A percentile compares a stretch with the other conserved stretches of the same genome.
Conservation (phyloP, 176 grass and related monocot species). For the Carex pumila region DNA sequence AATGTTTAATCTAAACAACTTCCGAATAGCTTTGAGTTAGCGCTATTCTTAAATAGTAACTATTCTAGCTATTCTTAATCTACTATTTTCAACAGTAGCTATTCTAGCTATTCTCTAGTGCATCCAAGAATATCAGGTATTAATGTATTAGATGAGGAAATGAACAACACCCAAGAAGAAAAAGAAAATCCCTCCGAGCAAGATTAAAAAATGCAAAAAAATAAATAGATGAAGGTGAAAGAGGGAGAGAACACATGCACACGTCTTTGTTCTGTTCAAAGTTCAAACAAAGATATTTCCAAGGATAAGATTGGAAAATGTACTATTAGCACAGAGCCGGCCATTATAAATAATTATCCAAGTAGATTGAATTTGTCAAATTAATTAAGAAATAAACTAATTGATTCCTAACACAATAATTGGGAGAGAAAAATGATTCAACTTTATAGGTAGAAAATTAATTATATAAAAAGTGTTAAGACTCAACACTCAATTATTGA, state of each 20-base stretch:
- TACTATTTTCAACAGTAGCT: too few relatives aligned
- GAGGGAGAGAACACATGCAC: not conserved
- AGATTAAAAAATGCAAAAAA: not conserved
- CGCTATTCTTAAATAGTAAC: too few relatives aligned
- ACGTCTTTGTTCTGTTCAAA: not conserved
- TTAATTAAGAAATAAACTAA: not conserved
- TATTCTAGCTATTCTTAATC: too few relatives aligned
- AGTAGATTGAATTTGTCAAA: not conserved
- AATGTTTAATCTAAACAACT: too few relatives aligned
- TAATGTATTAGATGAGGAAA: not conserved
- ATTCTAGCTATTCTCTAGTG: too few relatives aligned
- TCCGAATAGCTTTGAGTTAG: too few relatives aligned
- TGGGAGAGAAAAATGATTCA: not conserved
- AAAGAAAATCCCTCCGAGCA: not conserved
- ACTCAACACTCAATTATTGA: not conserved
- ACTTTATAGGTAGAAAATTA: not conserved
- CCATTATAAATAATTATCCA: not conserved
- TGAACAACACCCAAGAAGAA: not conserved
- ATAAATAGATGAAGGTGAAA: not conserved
- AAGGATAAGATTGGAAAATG: constrained; percentile 1
- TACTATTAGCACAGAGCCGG: not conserved
- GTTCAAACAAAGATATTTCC: not conserved
- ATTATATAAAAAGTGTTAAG: not conserved
- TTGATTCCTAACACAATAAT: constrained; percentile 3
- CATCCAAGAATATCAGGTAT: not conserved